Percentiles rank a stretch among this genome's conserved stretches.
Evolutionary conservation across 441 rosid genomes (phyloP).

Genomic region (Hura crepitans): DNA sequence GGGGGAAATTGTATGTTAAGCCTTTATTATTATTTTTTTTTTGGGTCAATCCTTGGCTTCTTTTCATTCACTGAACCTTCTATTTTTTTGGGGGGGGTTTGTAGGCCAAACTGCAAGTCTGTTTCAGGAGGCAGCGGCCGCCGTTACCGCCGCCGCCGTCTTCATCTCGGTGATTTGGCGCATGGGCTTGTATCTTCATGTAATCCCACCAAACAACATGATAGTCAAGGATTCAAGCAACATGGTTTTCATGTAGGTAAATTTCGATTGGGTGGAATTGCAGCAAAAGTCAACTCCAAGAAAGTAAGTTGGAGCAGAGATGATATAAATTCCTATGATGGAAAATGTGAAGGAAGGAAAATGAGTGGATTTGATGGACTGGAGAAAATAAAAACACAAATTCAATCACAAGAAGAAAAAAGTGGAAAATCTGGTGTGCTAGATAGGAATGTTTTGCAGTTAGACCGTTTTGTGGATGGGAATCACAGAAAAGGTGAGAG

Average conservation of each 20-base stretch:
- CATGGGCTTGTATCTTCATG: conserved; percentile 6
- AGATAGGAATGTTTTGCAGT: conserved; percentile 4
- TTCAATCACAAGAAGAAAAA: background rate
- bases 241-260: background rate
- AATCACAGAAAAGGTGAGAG: background rate
- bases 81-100: no score
- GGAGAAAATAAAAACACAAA: background rate
- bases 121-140: no score
- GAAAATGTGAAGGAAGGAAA: background rate
- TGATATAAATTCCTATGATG: background rate
- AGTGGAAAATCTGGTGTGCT: background rate
- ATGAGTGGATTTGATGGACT: background rate
- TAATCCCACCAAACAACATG: conserved; percentile 7
- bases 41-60: background rate
- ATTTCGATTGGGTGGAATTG: background rate
- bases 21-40: no score
- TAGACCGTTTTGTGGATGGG: background rate
- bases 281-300: background rate
- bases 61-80: background rate
- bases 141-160: no score
- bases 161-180: conserved; percentile 10
- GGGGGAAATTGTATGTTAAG: no score
- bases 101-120: conserved; percentile 14
- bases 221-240: background rate
- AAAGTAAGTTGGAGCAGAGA: background rate